Base-by-base conservation (phyloP, 306 rosid species). In the Datisca glomerata region DNA sequence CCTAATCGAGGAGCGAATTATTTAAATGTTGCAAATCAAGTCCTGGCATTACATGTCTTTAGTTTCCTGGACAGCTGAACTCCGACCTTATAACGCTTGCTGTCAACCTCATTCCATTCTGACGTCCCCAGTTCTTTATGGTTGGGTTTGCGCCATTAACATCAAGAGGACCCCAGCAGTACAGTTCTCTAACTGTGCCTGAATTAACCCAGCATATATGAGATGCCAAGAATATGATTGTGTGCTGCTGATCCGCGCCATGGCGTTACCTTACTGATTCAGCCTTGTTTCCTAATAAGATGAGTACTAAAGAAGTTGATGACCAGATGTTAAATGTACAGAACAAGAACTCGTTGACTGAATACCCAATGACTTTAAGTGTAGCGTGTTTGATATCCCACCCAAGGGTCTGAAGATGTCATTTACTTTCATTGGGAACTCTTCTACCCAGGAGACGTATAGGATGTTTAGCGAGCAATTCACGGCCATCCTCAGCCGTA, bases 191-290 rank as follows among this genome's bases (percentile, higher is more conserved):
- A 28, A 85, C 95, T 8, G 80, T 85, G 40, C 95, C 95, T 0
- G 95, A 85, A 53, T 87, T 85, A 18, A 85, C 95, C 1, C 95
- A 85, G 16, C 95, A 85, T 47, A 85, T 85, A 93, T 85, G 95
- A 85, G 85, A 80, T 39, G 71, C 92, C 45, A 75, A 70, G 45
- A 74, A 79, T 69, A 79, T 79, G 87, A 79, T n/a, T 84, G 83
- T 84, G 94, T 18, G 94, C 94, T 0, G 95, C 95, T 0, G 95
- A 85, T 51, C 95, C 95, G 0, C 55, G 95, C 48, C 95, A 85
- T 3, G 93, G 0, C 63, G 95, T 8, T 85, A 80, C 69, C 73
- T 85, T 0, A 85, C 95, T 0, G 93, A 87, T 33, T 85, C 95
- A 0, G 93, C 95, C 0, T 70, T 85, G 85, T 85, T 85, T 69